Base-by-base conservation (phyloP, 1,139 yeast genomes). In the Geotrichum macrosporum region DNA sequence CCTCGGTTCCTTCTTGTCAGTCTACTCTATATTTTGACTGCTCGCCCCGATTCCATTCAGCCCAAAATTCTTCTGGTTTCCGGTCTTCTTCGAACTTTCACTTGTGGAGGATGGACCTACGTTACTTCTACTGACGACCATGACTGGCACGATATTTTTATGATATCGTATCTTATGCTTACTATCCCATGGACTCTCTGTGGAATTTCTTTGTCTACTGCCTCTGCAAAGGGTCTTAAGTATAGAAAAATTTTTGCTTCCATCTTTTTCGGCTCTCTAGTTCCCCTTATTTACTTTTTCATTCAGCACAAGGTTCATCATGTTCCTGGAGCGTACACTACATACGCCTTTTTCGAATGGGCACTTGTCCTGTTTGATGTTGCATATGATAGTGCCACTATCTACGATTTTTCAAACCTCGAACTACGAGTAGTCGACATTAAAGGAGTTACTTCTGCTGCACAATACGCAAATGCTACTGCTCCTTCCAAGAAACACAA, bases 21-120 rank as follows among this genome's bases (percentile, higher is more conserved):
- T 27, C 71, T 88, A 47, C 77, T 80, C 56, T 85, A 77, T 60
- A 48, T 74, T 54, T 64, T 55, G 50, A 64, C 66, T 24, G 62
- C 55, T 44, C 68, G 62, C 41, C 64, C 69, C n/a, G 65, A 71
- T 40, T 66, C 77, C 0, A 51, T 57, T 9, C 57, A 67, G 29
- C 79, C 85, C 2, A 57, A 60, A 47, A 52, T 72, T 27, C 62
- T 75, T 44, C 61, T 80, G 9, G 54, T 77, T 1, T 64, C 80
- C 2, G 98, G 98, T 9, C 52, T 84, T 1, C 50, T 84, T 19
- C 77, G 98, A 66, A 92, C 98, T 0, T 76, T 92, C 49, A 83
- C 96, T 1, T 92, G 98, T 61, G 98, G 98, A 57, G 97, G 97
- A 10, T 92, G 97, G 97, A 95, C 94, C 13, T 92, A 92, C 62